Percentiles rank a stretch among this genome's conserved stretches.
Evolutionary conservation across 1,284 basidiomycete species (phyloP).

Genomic region (Ceratobasidium sp.): DNA sequence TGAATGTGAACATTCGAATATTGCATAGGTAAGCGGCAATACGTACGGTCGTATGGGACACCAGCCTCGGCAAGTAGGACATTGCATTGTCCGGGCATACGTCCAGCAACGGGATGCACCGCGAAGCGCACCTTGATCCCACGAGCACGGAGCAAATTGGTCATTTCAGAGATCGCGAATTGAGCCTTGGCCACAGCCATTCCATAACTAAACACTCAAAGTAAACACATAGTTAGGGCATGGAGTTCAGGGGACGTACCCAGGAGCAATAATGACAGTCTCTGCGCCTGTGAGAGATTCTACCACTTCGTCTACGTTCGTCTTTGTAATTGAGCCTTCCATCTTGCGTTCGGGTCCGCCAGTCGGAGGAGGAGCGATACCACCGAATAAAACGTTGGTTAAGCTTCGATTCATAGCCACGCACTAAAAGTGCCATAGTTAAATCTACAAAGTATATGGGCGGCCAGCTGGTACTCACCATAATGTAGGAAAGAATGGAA

Average conservation of each 20-base stretch:
- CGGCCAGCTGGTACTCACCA: slow-evolving; percentile 65
- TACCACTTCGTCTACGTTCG: slow-evolving; percentile 80
- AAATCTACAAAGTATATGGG: slow-evolving; percentile 48
- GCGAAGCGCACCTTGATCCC: slow-evolving; percentile 74
- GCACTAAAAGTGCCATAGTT: slow-evolving; percentile 67
- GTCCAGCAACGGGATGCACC: slow-evolving; percentile 60
- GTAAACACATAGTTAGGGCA: slow-evolving; percentile 65
- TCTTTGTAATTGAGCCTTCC: slow-evolving; percentile 82
- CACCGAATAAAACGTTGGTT: slow-evolving; percentile 84
- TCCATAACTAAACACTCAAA: slow-evolving; percentile 70
- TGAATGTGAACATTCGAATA: neutral
- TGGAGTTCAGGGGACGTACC: slow-evolving; percentile 30
- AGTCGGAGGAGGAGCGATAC: slow-evolving; percentile 72
- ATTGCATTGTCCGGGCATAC: slow-evolving; percentile 90
- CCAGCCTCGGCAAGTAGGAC: slow-evolving; percentile 88
- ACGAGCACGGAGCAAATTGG: slow-evolving; percentile 74
- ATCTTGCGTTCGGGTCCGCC: slow-evolving; percentile 75
- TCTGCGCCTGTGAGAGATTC: slow-evolving; percentile 83
- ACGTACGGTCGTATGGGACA: slow-evolving; percentile 87
- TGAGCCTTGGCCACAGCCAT: slow-evolving; percentile 93
- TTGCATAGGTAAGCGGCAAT: neutral
- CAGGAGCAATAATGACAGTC: slow-evolving; percentile 79
- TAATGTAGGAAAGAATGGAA: slow-evolving; percentile 90
- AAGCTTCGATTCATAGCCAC: slow-evolving; percentile 89
- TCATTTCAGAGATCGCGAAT: slow-evolving; percentile 87